phyloP scores from a whole-genome alignment of 2,329 filamentous ascomycete species.

The Exophiala calicioides region DNA sequence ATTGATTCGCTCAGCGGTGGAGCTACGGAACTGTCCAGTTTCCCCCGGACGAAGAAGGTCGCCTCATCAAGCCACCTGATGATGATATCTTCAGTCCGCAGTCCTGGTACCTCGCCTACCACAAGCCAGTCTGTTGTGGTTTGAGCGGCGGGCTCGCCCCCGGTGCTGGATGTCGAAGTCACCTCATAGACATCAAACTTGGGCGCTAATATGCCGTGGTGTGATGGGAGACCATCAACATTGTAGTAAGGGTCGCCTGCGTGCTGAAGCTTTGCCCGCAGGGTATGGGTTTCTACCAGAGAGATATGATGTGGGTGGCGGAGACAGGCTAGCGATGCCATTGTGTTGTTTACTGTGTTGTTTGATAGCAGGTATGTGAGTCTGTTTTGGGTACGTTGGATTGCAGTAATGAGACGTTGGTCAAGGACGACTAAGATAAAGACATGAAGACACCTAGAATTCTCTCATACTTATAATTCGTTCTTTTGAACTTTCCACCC shows the following conservation, averaged over 20 bases:
- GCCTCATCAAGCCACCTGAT: conserved; percentile 13
- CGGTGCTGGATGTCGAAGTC: no score
- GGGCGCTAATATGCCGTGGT: conserved; percentile 13
- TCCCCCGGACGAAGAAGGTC: conserved; percentile 17
- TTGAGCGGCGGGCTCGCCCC: no score
- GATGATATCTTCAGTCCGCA: conserved; percentile 1
- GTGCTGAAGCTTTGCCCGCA: conserved; percentile 16
- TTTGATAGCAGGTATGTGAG: no score
- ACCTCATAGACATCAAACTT: conserved; percentile 19
- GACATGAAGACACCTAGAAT: no score
- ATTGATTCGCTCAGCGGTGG: conserved; percentile 2
- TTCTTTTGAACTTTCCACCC: no score
- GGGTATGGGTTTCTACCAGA: conserved; percentile 15
- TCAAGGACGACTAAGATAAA: no score
- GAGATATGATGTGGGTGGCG: conserved; percentile 18
- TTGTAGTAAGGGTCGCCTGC: conserved; percentile 16
- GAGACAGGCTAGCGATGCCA: conserved; percentile 9
- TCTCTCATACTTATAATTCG: no score
- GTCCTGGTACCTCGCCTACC: conserved; percentile 11
- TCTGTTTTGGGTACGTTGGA: no score
- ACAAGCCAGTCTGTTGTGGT: conserved; percentile 8
- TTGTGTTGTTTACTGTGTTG: neutral
- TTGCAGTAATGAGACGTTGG: no score
- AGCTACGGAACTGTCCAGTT: neutral
- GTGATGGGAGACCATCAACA: conserved; percentile 17